These are phyloP conservation scores for Podospora sp. DNA, from an alignment of 495 filamentous ascomycete genomes.

Conservation along the genomic window DNA sequence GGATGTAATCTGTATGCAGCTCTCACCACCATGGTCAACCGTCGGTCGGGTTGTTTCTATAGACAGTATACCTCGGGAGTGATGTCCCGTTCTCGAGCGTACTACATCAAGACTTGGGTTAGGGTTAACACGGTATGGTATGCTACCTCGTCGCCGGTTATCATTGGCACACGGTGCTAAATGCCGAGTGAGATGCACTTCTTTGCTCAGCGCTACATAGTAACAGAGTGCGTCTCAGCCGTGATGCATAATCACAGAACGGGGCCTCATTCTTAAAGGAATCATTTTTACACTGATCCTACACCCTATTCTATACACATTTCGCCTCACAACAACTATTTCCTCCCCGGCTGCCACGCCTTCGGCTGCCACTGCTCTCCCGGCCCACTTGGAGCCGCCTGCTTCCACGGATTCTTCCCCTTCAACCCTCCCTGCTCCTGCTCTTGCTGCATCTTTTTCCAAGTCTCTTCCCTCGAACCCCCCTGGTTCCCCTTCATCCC, in stretches of 20 bases:
- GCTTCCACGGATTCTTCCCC: slow-evolving; percentile 63
- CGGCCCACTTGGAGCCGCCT: slow-evolving; percentile 49
- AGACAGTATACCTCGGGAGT: neutral
- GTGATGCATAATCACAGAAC: too few relatives aligned
- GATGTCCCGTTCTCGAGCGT: neutral
- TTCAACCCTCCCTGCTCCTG: slow-evolving; percentile 20
- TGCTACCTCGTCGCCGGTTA: too few relatives aligned
- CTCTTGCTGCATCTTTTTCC: slow-evolving; percentile 33
- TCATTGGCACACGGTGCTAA: too few relatives aligned
- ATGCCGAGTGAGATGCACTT: too few relatives aligned
- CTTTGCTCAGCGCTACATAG: too few relatives aligned
- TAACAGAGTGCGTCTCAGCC: too few relatives aligned
- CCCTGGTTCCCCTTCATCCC: neutral
- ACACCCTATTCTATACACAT: too few relatives aligned
- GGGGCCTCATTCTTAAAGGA: neutral
- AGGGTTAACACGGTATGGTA: too few relatives aligned
- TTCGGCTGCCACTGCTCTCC: slow-evolving; percentile 79
- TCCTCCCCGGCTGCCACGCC: slow-evolving; percentile 61
- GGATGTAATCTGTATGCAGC: slow-evolving; percentile 16
- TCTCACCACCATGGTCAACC: neutral
- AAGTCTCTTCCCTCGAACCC: slow-evolving; percentile 30
- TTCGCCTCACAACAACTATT: neutral
- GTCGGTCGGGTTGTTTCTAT: neutral
- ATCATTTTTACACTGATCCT: neutral
- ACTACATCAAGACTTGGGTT: too few relatives aligned